Evolutionary conservation across 371 early-diverging fungal species (phyloP).

Genomic region (Rhizopus arrhizus): DNA sequence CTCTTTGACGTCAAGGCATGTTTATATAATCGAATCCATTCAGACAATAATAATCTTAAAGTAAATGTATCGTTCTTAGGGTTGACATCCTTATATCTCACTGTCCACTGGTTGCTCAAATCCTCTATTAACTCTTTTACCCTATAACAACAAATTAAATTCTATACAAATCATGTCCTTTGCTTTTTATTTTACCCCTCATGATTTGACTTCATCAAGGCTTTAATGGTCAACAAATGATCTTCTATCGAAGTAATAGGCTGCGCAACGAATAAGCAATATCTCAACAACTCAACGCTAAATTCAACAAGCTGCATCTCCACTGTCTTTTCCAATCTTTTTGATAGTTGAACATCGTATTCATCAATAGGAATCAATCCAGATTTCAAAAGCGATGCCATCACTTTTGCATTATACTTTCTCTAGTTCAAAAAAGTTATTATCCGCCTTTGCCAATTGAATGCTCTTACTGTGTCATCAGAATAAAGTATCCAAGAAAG

Average conservation of each 20-base stretch:
- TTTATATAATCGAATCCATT: constrained; percentile 87
- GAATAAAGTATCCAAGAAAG: constrained; percentile 86
- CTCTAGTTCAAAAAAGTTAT: constrained; percentile 30
- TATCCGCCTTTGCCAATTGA: neutral
- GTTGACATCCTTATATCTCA: constrained; percentile 17
- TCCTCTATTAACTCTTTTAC: constrained; percentile 32
- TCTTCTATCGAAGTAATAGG: constrained; percentile 66
- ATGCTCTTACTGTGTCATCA: constrained; percentile 71
- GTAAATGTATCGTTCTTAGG: constrained; percentile 23
- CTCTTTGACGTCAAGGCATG: constrained; percentile 76
- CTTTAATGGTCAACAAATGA: constrained; percentile 72
- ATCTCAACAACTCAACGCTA: constrained; percentile 70
- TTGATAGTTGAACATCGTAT: constrained; percentile 84
- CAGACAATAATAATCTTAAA: constrained; percentile 62
- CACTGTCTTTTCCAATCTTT: constrained; percentile 67
- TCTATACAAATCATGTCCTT: neutral
- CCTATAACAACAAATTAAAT: constrained; percentile 19
- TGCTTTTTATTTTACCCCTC: constrained; percentile 43
- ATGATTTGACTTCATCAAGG: constrained; percentile 58
- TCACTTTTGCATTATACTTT: constrained; percentile 82
- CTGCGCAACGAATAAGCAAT: constrained; percentile 63
- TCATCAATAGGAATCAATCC: constrained; percentile 77
- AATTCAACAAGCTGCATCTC: constrained; percentile 69
- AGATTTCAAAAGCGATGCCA: constrained; percentile 76
- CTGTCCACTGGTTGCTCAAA: constrained; percentile 26